Evolutionary conservation across 257 asterid genomes (phyloP), one percentile per base, ranked within the genome.

Genomic region (Ballota nigra): DNA sequence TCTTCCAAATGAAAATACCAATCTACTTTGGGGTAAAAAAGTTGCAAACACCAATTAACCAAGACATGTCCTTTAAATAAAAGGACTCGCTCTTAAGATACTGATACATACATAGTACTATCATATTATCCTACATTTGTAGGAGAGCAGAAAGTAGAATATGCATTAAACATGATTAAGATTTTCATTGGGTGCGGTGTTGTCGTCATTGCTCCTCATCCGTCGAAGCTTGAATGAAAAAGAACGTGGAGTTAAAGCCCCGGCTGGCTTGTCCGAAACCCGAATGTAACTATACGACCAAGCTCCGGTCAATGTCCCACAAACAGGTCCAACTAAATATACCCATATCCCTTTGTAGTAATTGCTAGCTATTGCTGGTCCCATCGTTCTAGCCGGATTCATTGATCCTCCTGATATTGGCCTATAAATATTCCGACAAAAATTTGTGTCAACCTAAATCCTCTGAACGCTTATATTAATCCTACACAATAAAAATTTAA

Each of bases 321-420:
- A 80, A n/a, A 86, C 75, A 0, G 98, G 96, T 24, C 98, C 97
- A 4, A 88, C 65, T 2, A 87, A 2, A 59, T 92, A 92, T 0
- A 88, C 86, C 98, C 97, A 92, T 59, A 90, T 69, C 6, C 88
- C 95, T 28, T 77, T 77, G 79, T 80, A 86, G 65, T 86, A 81
- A 45, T 77, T 38, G 76, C 98, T 92, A 8, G 92, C 98, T 59
- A 89, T 69, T 51, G 98, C 98, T 4, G 98, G 98, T 0, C 98
- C 98, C 8, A 92, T 47, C 15, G 86, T 84, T 72, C 97, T 78
- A 2, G 90, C 97, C 0, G 97, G 98, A 82, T 92, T 90, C 98
- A 92, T 92, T 3, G 97, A 90, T 58, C 97, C 98, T 28, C 98
- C 97, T 2, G 98, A 90, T 68, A 90, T 40, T 1, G 98, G 96